Percentiles rank a stretch among this genome's conserved stretches.
These are phyloP conservation scores for Lojkania enalia DNA, from an alignment of 2,329 filamentous ascomycete species.

Conservation along the genomic window DNA sequence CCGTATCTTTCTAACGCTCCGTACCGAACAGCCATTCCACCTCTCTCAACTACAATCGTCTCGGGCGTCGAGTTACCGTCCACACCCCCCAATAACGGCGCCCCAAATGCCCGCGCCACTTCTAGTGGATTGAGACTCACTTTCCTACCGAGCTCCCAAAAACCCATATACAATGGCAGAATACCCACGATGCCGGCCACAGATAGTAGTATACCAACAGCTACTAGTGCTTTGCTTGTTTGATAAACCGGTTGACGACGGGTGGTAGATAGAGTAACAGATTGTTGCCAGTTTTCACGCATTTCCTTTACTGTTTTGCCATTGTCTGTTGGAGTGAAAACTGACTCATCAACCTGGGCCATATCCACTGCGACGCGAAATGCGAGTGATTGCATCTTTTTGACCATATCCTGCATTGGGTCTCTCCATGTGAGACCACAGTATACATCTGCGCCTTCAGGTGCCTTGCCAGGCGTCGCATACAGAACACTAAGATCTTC, in stretches of 20 bases:
- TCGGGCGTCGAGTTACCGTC: constrained; percentile 28
- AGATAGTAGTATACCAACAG: constrained; percentile 19
- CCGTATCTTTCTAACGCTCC: constrained; percentile 27
- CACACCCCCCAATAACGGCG: constrained; percentile 30
- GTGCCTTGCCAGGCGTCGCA: constrained; percentile 2
- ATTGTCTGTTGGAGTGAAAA: constrained; percentile 11
- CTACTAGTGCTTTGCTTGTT: constrained; percentile 8
- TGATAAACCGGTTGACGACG: constrained; percentile 8
- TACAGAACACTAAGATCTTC: constrained; percentile 17
- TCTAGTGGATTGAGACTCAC: constrained; percentile 38
- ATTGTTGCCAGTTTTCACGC: constrained; percentile 14
- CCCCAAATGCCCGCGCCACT: constrained; percentile 36
- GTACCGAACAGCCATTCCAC: constrained; percentile 23
- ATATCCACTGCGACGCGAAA: constrained; percentile 21
- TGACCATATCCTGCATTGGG: constrained; percentile 19
- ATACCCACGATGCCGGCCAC: constrained; percentile 19
- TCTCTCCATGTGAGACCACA: constrained; percentile 20
- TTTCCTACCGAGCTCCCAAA: constrained; percentile 33
- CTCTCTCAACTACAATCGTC: constrained; percentile 23
- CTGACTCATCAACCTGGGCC: constrained; percentile 11
- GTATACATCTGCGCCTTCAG: constrained; percentile 3
- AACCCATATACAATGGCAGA: constrained; percentile 28
- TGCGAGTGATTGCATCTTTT: constrained; percentile 19
- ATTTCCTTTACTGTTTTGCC: constrained; percentile 4
- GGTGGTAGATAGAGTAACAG: constrained; percentile 4